phyloP scores from a whole-genome alignment of 2,329 filamentous ascomycete species.

The Fusarium compactum region DNA sequence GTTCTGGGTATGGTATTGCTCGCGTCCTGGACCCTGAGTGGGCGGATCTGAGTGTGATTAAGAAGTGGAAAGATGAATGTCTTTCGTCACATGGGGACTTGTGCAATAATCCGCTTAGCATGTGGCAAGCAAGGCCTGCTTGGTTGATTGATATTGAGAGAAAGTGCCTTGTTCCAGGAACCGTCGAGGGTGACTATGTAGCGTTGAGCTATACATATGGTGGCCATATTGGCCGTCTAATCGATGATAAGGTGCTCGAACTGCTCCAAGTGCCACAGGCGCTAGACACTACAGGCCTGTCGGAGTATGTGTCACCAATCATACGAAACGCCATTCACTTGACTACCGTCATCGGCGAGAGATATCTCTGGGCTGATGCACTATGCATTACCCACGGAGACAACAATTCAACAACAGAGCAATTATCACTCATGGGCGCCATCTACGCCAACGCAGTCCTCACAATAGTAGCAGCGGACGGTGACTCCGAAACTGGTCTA shows the following conservation, averaged over 20 bases:
- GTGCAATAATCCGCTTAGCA: conserved; percentile 2
- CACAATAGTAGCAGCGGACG: conserved; percentile 15
- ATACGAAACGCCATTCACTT: conserved; percentile 13
- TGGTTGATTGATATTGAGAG: conserved; percentile 5
- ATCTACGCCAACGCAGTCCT: conserved; percentile 13
- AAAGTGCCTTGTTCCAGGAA: background rate
- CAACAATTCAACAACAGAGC: fast-evolving
- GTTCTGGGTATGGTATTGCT: background rate
- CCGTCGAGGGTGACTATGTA: background rate
- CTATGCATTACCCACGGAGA: background rate
- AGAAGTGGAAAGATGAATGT: conserved; percentile 1
- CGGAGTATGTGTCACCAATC: background rate
- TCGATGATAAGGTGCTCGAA: background rate
- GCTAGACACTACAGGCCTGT: background rate
- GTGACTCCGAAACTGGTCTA: background rate
- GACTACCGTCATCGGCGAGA: background rate
- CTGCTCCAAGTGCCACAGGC: background rate
- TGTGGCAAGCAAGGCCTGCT: conserved; percentile 7
- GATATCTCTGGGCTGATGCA: conserved; percentile 8
- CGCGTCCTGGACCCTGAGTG: background rate
- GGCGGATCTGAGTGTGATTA: background rate
- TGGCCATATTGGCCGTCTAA: background rate
- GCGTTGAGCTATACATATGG: conserved; percentile 15
- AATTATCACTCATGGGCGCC: conserved; percentile 9
- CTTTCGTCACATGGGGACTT: background rate